A percentile compares a stretch with the other conserved stretches of the same genome.
Conservation (phyloP, 2,329 filamentous ascomycete genomes). For the Scedosporium aurantiacum region DNA sequence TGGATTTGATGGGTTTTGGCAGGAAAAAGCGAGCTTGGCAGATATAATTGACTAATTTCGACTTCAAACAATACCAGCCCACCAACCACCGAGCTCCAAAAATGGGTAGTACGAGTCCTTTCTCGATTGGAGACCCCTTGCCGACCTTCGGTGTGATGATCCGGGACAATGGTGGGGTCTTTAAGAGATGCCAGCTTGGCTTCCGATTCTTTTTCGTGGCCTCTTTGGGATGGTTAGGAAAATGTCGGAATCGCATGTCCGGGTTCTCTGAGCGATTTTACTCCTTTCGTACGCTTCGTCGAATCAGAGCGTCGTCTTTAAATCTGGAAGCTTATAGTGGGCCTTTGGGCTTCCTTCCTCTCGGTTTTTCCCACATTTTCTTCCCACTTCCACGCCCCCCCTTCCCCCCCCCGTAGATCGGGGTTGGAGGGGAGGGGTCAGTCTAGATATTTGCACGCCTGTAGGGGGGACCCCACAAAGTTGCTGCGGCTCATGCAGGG, state of each 20-base stretch:
- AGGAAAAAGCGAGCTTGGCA: not conserved
- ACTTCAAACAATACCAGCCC: not conserved
- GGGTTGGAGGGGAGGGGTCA: not conserved
- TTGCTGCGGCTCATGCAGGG: not conserved
- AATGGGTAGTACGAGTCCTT: not conserved
- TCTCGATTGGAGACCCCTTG: not conserved
- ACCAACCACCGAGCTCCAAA: constrained; percentile 2
- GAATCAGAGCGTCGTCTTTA: not conserved
- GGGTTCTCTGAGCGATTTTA: not conserved
- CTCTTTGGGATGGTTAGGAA: not conserved
- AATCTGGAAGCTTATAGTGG: not conserved
- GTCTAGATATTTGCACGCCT: not conserved
- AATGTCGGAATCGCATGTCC: not conserved
- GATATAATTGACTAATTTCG: constrained; percentile 3
- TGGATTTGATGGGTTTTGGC: not conserved
- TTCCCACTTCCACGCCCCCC: not conserved
- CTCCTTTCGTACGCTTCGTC: not conserved
- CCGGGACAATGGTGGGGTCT: not conserved
- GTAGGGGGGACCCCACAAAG: not conserved
- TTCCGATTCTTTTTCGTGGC: not conserved
- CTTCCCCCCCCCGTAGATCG: not conserved
- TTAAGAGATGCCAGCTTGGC: not conserved
- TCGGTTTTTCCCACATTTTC: not conserved
- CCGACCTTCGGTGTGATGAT: constrained; percentile 5
- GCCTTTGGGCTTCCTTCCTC: not conserved